phyloP scores from a whole-genome alignment of 768 basidiomycete genomes.

The Lepiota venenata region DNA sequence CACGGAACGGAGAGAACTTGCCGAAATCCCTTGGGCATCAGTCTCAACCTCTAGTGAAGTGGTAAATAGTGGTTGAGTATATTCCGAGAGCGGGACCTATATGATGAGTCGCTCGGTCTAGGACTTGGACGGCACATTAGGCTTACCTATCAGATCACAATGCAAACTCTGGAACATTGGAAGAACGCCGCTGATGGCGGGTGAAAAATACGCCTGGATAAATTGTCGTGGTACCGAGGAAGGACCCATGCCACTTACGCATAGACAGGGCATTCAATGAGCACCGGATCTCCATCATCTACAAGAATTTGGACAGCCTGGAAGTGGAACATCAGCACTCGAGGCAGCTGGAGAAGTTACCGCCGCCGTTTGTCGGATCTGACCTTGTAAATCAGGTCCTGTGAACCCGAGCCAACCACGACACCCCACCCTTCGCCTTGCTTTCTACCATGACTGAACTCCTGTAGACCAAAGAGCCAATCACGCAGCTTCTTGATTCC shows the following conservation, averaged over 20 bases:
- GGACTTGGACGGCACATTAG: too few relatives aligned
- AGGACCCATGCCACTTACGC: conserved; percentile 38
- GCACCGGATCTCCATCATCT: conserved; percentile 74
- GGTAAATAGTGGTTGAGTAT: neutral
- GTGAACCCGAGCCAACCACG: conserved; percentile 79
- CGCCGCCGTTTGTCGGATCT: conserved; percentile 10
- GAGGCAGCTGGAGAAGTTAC: neutral
- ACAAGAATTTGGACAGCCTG: conserved; percentile 72
- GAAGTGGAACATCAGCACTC: neutral
- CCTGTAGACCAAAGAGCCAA: conserved; percentile 76
- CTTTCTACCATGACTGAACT: conserved; percentile 59
- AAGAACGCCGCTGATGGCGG: conserved; percentile 51
- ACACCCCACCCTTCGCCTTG: conserved; percentile 69
- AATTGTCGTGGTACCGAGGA: neutral
- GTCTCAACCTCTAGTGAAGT: conserved; percentile 65
- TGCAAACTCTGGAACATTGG: conserved; percentile 56
- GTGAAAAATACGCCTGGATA: conserved; percentile 14
- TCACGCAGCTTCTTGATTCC: conserved; percentile 62
- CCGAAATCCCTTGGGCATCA: conserved; percentile 68
- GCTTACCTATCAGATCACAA: conserved; percentile 57
- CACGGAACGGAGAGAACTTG: conserved; percentile 54
- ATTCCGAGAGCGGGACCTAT: neutral
- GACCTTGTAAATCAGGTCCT: conserved; percentile 89
- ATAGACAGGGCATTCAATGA: conserved; percentile 83
- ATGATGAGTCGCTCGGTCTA: neutral